A percentile compares a stretch with the other conserved stretches of the same genome.
Conservation (phyloP, 495 filamentous ascomycete species). For the Aspergillus conjunctus region DNA sequence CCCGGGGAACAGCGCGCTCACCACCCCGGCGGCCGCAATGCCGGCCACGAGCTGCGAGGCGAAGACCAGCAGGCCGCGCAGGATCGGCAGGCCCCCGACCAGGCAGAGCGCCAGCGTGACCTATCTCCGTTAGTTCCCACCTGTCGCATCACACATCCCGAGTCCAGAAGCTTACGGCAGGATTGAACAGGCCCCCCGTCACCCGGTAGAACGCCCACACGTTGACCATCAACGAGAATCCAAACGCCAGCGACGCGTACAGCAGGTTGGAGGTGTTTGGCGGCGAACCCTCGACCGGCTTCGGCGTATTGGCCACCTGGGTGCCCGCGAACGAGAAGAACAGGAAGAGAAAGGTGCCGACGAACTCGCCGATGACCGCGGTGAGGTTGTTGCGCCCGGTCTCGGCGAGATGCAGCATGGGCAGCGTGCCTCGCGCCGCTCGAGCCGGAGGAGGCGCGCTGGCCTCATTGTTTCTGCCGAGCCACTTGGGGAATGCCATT, state of each 20-base stretch:
- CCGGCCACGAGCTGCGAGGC: constrained; percentile 58
- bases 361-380: constrained; percentile 68
- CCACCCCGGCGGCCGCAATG: constrained; percentile 63
- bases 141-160: no score
- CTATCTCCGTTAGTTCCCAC: constrained; percentile 30
- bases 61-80: constrained; percentile 54
- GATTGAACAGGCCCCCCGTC: constrained; percentile 62
- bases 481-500: not conserved
- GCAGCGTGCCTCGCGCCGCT: constrained; percentile 31
- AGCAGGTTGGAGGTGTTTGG: constrained; percentile 55
- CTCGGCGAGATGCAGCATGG: constrained; percentile 44
- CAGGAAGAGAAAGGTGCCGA: constrained; percentile 82
- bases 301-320: constrained; percentile 65
- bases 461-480: not conserved
- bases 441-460: constrained; percentile 5
- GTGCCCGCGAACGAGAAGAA: constrained; percentile 81
- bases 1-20: constrained; percentile 64
- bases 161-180: constrained; percentile 62
- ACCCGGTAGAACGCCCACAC: constrained; percentile 61
- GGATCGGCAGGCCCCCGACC: constrained; percentile 55
- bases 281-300: constrained; percentile 34
- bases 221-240: constrained; percentile 75
- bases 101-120: constrained; percentile 61
- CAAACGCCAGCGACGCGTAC: constrained; percentile 73
- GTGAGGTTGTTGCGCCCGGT: constrained; percentile 54